Evolutionary conservation across 306 rosid genomes (phyloP), one percentile per base, ranked within the genome.

Genomic region (Cicer bijugum): DNA sequence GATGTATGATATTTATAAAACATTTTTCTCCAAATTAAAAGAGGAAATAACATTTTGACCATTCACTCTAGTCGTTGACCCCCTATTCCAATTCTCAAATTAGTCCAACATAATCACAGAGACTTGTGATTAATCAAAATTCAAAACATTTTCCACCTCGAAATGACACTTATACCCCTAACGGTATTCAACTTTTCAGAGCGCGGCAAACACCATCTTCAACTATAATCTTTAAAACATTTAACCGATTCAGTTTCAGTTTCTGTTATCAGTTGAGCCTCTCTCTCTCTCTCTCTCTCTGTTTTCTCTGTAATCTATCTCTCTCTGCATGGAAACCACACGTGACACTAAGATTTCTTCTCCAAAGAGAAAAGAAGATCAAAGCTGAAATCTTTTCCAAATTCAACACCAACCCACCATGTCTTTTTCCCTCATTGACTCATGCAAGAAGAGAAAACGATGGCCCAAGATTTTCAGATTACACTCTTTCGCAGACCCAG

Each of bases 401-500:
- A 19, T 14, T 6, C 37, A 42, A 14, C 10, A 11, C 33, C 65
- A 28, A 35, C 68, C 63, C 42, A 37, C 79, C 46, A 87, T 90
- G 97, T 84, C 93, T 64, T 76, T 84, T 42, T 70, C 96, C 20
- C 84, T 80, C 10, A 65, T 86, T 1, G 96, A 89, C 47, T 74
- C 87, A 1, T 78, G 91, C 61, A 86, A 76, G 87, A 93, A 91
- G 90, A 75, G 92, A 69, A 93, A 84, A 67, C 82, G 88, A 6
- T 83, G 76, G 78, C 91, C 90, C 0, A 91, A 86, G 83, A 74
- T 88, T 40, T 86, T 70, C 59, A 70, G 83, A 59, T 85, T 91
- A n/a, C 85, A 84, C 8, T 76, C 97, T 0, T 88, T 93, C 50
- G 91, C 78, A 1, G 92, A 92, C 28, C 80, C 89, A 0, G 96